Conservation (phyloP, 257 asterid species). For the Fraxinus quadrangulata region DNA sequence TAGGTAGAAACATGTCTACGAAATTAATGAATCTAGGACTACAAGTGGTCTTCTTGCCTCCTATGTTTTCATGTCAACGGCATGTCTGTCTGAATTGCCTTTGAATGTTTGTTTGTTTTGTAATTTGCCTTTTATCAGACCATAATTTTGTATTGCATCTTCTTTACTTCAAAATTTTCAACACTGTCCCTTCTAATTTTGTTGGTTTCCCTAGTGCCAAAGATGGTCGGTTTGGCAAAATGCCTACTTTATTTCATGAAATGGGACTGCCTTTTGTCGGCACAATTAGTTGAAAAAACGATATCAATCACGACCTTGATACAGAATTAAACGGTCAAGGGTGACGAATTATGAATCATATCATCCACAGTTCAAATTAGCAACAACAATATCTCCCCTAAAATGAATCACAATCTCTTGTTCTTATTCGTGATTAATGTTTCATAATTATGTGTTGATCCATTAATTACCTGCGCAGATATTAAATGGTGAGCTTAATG, state of each 20-base stretch:
- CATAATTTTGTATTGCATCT: background rate
- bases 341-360: too few relatives aligned
- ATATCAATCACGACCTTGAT: too few relatives aligned
- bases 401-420: too few relatives aligned
- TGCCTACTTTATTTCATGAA: background rate
- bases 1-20: conserved; percentile 33
- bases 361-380: too few relatives aligned
- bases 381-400: too few relatives aligned
- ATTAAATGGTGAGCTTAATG: too few relatives aligned
- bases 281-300: too few relatives aligned
- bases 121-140: conserved; percentile 11
- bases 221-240: background rate
- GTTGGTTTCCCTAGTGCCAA: conserved; percentile 5
- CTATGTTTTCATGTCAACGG: conserved; percentile 31
- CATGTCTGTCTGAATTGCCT: conserved; percentile 24
- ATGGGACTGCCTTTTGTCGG: too few relatives aligned
- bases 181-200: background rate
- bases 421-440: too few relatives aligned
- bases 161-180: background rate
- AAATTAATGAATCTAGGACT: conserved; percentile 4
- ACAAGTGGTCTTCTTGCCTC: conserved; percentile 32
- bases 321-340: too few relatives aligned
- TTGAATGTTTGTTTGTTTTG: conserved; percentile 24
- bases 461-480: too few relatives aligned
- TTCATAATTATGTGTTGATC: too few relatives aligned